Evolutionary conservation across 306 rosid species (phyloP), one percentile per base, ranked within the genome.

Genomic region (Rosa rugosa): DNA sequence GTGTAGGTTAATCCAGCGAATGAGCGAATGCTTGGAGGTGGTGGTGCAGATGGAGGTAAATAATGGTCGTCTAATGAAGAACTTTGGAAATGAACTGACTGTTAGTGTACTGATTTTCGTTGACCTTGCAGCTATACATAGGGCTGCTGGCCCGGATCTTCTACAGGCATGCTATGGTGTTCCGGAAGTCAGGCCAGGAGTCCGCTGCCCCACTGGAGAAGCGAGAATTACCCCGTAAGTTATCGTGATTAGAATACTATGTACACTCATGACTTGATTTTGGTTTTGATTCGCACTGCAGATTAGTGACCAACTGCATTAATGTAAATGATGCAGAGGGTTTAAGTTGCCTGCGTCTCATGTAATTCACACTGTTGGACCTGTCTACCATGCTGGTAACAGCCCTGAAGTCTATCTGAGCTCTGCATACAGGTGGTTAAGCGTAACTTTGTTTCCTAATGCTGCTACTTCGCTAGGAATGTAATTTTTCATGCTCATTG

Each of bases 41-140:
- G 91, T 11, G 97, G 95, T 25, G 99, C 95, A 8, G 97, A 95
- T 81, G 99, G 99, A 90, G 99, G 99, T 94, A 84, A 27, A 31
- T 34, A 14, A 53, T 72, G 42, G 18, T 11, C 42, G 25, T 59
- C 7, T 73, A n/a, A 5, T 20, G 47, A 12, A 0, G 27, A 57
- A 2, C 7, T 75, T 74, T 44, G 0, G 5, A 42, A 42, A 25
- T 17, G 23, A 60, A 17, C 8, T 6, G 2, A 8, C 8, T 0
- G 13, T 14, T 18, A 6, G n/a, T 60, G 13, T 63, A 57, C 68
- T 22, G 13, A 11, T 66, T 66, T 75, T 51, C 1, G 6, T 40
- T 36, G 56, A 31, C 36, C 42, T 79, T 82, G 23, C 80, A 94
- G 98, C 98, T 40, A 89, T 94, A 71, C 98, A 94, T 78, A 82